These are phyloP conservation scores for Schizophyllum commune DNA, from an alignment of 1,284 basidiomycete species.

Conservation along the genomic window DNA sequence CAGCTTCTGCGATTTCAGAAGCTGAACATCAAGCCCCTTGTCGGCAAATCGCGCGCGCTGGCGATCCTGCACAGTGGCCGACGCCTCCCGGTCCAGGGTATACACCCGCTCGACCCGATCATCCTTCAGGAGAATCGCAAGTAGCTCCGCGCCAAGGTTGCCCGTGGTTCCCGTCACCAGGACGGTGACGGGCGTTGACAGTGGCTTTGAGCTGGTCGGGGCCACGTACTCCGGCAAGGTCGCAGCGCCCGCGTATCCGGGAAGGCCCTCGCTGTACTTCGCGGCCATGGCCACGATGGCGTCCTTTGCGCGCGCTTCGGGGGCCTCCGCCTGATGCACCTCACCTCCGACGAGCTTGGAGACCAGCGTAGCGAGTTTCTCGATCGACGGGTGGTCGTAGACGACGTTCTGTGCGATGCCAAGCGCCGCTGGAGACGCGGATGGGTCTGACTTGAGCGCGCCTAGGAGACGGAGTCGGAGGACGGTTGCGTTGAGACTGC, in stretches of 20 bases:
- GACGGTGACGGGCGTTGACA: constrained; percentile 10
- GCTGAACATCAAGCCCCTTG: constrained; percentile 11
- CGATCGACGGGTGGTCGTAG: too few species aligned
- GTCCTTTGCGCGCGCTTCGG: constrained; percentile 8
- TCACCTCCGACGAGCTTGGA: too few species aligned
- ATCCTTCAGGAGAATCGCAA: constrained; percentile 18
- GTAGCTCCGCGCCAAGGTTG: constrained; percentile 24
- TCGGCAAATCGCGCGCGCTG: constrained; percentile 14
- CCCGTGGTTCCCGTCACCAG: constrained; percentile 29
- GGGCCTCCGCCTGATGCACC: too few species aligned
- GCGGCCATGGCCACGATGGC: too few species aligned
- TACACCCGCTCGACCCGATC: constrained; percentile 18
- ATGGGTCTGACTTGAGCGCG: too few species aligned
- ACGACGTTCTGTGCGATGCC: too few species aligned
- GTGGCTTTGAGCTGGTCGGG: constrained; percentile 4
- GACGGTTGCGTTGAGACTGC: too few species aligned
- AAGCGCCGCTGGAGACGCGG: too few species aligned
- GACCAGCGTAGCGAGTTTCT: too few species aligned
- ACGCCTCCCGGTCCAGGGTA: constrained; percentile 14
- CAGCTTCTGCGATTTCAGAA: constrained; percentile 15
- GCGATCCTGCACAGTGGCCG: constrained; percentile 6
- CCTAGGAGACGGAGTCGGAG: too few species aligned
- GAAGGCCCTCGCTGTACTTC: constrained; percentile 21
- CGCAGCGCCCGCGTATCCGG: neutral
- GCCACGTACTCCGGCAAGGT: neutral